These are phyloP conservation scores for Magnolia changhungtana DNA, from an alignment of 164 flowering plant species.

Conservation along the genomic window DNA sequence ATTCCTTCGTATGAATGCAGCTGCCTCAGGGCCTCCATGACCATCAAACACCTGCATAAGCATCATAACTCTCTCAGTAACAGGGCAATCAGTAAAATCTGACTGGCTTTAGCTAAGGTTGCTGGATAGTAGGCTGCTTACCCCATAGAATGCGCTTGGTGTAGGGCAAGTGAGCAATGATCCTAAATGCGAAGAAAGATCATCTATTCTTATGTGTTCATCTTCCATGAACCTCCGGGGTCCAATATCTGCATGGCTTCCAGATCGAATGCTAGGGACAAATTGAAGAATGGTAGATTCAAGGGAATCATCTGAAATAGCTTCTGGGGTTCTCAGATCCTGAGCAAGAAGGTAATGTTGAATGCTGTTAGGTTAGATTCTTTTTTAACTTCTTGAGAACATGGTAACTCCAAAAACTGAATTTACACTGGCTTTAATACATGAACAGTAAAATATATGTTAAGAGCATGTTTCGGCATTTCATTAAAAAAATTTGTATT, in stretches of 20 bases:
- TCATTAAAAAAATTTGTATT: too few species aligned
- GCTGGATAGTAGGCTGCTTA: conserved; percentile 16
- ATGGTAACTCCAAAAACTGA: neutral
- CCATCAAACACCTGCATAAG: conserved; percentile 79
- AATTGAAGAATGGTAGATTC: conserved; percentile 35
- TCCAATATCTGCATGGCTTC: conserved; percentile 76
- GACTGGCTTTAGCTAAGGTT: neutral
- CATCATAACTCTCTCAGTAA: neutral
- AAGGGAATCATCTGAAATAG: conserved; percentile 22
- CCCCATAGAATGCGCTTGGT: conserved; percentile 82
- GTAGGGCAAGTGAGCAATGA: conserved; percentile 38
- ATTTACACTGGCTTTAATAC: neutral
- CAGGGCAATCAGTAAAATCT: neutral
- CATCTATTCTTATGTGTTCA: conserved; percentile 75
- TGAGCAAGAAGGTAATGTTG: conserved; percentile 12
- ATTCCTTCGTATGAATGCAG: conserved; percentile 66
- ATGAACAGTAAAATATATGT: neutral
- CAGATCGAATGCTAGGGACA: conserved; percentile 68
- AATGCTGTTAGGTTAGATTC: neutral
- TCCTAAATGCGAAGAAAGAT: conserved; percentile 54
- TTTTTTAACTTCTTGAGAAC: neutral
- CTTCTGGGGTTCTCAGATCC: conserved; percentile 40
- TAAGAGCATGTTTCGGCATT: neutral
- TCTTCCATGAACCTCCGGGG: conserved; percentile 69
- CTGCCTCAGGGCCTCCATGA: conserved; percentile 95